A percentile compares a stretch with the other conserved stretches of the same genome.
These are phyloP conservation scores for Macroventuria anomochaeta DNA, from an alignment of 2,329 filamentous ascomycete species.

Conservation along the genomic window DNA sequence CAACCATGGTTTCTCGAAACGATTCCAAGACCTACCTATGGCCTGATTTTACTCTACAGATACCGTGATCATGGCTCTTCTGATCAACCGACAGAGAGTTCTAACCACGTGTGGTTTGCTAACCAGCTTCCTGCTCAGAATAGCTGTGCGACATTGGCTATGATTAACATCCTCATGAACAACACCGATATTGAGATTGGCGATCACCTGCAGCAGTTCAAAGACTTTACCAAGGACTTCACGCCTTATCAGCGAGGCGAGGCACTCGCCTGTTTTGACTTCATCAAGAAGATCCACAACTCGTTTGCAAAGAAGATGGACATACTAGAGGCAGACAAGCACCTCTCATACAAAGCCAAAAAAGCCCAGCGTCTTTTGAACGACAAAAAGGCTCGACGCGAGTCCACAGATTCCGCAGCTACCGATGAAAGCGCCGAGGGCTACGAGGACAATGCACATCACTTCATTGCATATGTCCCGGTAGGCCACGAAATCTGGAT, in stretches of 20 bases:
- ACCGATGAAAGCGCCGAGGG: constrained; percentile 53
- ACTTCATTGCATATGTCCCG: constrained; percentile 90
- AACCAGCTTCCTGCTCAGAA: constrained; percentile 77
- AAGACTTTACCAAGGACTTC: constrained; percentile 71
- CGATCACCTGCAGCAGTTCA: constrained; percentile 73
- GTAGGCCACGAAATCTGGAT: constrained; percentile 80
- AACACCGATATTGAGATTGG: constrained; percentile 69
- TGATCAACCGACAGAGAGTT: constrained; percentile 61
- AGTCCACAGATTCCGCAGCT: constrained; percentile 28
- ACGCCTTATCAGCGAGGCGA: constrained; percentile 77
- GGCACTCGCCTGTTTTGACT: constrained; percentile 73
- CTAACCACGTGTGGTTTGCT: constrained; percentile 84
- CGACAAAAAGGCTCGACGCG: constrained; percentile 46
- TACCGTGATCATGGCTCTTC: constrained; percentile 64
- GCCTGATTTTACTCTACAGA: constrained; percentile 87
- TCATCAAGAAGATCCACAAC: constrained; percentile 84
- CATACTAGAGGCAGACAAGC: constrained; percentile 73
- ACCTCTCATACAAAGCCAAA: constrained; percentile 67
- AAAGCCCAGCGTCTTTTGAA: constrained; percentile 20
- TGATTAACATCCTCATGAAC: constrained; percentile 95
- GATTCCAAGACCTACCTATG: constrained; percentile 63
- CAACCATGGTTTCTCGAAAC: constrained; percentile 55
- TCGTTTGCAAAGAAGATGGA: constrained; percentile 74
- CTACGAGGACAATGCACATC: constrained; percentile 71
- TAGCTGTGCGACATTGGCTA: constrained; percentile 88